A percentile compares a stretch with the other conserved stretches of the same genome.
phyloP scores from a whole-genome alignment of 2,329 filamentous ascomycete species.

The Colletotrichum sp. region DNA sequence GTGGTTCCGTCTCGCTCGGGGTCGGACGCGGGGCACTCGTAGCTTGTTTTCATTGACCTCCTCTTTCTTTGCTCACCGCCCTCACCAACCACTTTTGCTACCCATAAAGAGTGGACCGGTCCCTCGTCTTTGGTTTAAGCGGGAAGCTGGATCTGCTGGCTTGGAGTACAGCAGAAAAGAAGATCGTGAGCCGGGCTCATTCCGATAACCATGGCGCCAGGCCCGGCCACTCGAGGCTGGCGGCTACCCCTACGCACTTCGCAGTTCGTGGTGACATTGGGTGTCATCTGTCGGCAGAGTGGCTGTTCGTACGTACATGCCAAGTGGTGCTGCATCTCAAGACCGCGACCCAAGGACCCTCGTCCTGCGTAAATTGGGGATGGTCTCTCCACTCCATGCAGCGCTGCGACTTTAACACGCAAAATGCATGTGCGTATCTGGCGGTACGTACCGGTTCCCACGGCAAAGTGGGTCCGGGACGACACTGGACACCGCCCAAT shows the following conservation, averaged over 20 bases:
- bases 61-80: constrained; percentile 7
- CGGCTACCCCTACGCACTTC: background rate
- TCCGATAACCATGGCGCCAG: background rate
- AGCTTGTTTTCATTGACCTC: background rate
- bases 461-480: background rate
- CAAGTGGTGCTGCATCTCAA: background rate
- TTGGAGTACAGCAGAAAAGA: background rate
- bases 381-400: constrained; percentile 1
- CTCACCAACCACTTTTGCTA: constrained; percentile 13
- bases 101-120: background rate
- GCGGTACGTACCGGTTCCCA: background rate
- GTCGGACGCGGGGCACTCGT: constrained; percentile 1
- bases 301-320: constrained; percentile 1
- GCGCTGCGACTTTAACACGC: background rate
- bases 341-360: background rate
- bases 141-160: background rate
- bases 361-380: background rate
- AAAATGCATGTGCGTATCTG: constrained; percentile 3
- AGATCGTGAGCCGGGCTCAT: background rate
- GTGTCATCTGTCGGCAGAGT: background rate
- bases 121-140: background rate
- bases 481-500: background rate
- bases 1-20: constrained; percentile 5
- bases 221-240: background rate
- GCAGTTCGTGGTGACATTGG: background rate